A percentile compares a stretch with the other conserved stretches of the same genome.
Evolutionary conservation across 78 protist genomes (phyloP).

Genomic region (Paratrimastix pyriformis): DNA sequence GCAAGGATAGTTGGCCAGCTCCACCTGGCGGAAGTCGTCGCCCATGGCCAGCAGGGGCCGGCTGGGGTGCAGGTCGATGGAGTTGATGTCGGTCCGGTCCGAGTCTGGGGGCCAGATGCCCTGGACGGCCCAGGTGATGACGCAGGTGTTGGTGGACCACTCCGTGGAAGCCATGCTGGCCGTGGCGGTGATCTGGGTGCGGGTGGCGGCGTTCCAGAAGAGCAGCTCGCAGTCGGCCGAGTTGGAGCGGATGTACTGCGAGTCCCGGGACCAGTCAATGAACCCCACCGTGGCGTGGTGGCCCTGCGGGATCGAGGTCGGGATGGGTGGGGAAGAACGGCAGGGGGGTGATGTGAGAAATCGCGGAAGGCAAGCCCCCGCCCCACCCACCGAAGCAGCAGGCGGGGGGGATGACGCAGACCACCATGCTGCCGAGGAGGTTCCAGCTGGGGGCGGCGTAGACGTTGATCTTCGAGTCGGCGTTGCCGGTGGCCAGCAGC

Average conservation of each 20-base stretch:
- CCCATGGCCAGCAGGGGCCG: background rate
- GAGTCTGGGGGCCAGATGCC: background rate
- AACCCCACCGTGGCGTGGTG: background rate
- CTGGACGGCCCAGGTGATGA: background rate
- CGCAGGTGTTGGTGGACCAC: background rate
- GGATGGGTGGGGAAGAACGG: too few relatives aligned
- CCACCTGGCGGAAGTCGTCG: background rate
- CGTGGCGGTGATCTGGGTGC: background rate
- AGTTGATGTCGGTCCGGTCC: background rate
- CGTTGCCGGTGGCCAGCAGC: background rate
- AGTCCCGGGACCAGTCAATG: background rate
- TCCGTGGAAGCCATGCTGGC: background rate
- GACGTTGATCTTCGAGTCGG: background rate
- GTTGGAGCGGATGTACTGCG: background rate
- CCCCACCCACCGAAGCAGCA: background rate
- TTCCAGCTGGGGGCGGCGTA: background rate
- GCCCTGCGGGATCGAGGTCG: too few relatives aligned
- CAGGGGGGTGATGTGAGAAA: too few relatives aligned
- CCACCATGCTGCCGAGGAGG: background rate
- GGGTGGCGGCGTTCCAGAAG: background rate
- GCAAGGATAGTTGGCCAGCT: background rate
- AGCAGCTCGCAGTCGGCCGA: background rate
- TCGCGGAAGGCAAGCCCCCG: too few relatives aligned
- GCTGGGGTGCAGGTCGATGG: background rate
- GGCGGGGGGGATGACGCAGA: background rate